Conservation (phyloP, 2,329 filamentous ascomycete species). For the Fusarium udum region DNA sequence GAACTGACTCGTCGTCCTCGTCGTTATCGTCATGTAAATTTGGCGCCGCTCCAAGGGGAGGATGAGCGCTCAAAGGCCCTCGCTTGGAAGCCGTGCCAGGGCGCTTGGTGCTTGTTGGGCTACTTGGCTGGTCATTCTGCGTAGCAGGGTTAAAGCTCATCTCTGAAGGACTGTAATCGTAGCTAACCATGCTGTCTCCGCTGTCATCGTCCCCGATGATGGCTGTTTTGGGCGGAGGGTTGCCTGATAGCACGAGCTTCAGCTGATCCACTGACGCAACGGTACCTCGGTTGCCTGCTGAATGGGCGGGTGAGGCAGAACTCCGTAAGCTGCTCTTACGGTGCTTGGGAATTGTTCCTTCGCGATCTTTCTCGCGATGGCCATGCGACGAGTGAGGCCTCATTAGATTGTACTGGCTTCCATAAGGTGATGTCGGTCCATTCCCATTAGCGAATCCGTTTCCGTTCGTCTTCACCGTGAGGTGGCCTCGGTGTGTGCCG, state of each 20-base stretch:
- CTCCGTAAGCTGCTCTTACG: slow-evolving; percentile 66
- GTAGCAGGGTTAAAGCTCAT: slow-evolving; percentile 64
- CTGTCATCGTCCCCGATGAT: slow-evolving; percentile 58
- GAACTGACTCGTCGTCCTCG: slow-evolving; percentile 54
- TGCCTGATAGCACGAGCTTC: slow-evolving; percentile 68
- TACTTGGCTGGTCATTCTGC: slow-evolving; percentile 45
- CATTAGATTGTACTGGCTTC: slow-evolving; percentile 59
- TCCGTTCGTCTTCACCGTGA: slow-evolving; percentile 63
- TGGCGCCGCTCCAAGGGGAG: slow-evolving; percentile 46
- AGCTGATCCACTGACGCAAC: slow-evolving; percentile 72
- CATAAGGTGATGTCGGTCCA: slow-evolving; percentile 56
- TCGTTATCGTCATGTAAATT: slow-evolving; percentile 45
- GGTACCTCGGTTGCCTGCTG: slow-evolving; percentile 57
- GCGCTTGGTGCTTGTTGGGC: slow-evolving; percentile 45
- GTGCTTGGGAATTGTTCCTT: slow-evolving; percentile 51
- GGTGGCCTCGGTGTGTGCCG: slow-evolving; percentile 61
- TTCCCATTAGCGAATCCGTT: slow-evolving; percentile 46
- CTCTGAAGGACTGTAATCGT: slow-evolving; percentile 74
- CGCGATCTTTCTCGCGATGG: slow-evolving; percentile 45
- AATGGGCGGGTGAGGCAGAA: slow-evolving; percentile 56
- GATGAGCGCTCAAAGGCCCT: slow-evolving; percentile 57
- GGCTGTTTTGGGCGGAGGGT: slow-evolving; percentile 52
- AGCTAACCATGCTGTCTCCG: slow-evolving; percentile 77
- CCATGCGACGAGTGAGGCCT: slow-evolving; percentile 59
- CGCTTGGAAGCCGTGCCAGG: slow-evolving; percentile 50